Base-by-base conservation (phyloP, 2,329 filamentous ascomycete species). In the Colletotrichum cordylinicola region DNA sequence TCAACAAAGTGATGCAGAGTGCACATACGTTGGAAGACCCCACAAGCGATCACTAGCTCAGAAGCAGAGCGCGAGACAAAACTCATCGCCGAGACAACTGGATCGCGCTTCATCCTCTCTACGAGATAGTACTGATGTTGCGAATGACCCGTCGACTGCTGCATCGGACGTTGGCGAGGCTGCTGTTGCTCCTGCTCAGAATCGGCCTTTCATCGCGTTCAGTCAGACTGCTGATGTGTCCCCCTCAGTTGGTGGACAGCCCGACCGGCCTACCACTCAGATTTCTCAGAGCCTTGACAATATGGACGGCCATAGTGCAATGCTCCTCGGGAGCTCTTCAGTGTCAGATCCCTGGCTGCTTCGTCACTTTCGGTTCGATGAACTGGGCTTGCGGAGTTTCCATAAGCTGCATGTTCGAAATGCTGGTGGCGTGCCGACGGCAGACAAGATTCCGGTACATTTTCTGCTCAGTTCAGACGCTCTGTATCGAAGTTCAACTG, bases 391-490 rank as follows among this genome's bases (percentile, higher is more conserved):
- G 72, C 80, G 82, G 10, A 79, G 79, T 27, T 83, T 84, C 33
- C 81, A 84, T 74, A 82, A 82, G 66, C 78, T 84, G 10, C 82
- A 84, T 70, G 81, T 83, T 69, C 82, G 84, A n/a, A 83, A 84
- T 75, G 83, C 82, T 7, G 84, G 83, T 4, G 83, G 83, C 10
- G 82, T 84, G 21, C 83, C 83, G 1, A 82, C 81, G 3, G 76
- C 78, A 3, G 82, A 83, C 8, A 79, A 80, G 69, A 83, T 85
- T 7, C 84, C 84, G 2, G 79, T 84, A 4, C 83, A 83, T 65
- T 79, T 79, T 35, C 56, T 78, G 16, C 56, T 79, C 2, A 78
- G 69, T 21, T 68, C 73, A 12, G 74, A 79, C 8, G 67, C 74
- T 66, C 18, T 60, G 5, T 43, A 27, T 33, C 31, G 4, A 29